Evolutionary conservation across 1,284 basidiomycete genomes (phyloP).

Genomic region (Cryptococcus maquisensis): DNA sequence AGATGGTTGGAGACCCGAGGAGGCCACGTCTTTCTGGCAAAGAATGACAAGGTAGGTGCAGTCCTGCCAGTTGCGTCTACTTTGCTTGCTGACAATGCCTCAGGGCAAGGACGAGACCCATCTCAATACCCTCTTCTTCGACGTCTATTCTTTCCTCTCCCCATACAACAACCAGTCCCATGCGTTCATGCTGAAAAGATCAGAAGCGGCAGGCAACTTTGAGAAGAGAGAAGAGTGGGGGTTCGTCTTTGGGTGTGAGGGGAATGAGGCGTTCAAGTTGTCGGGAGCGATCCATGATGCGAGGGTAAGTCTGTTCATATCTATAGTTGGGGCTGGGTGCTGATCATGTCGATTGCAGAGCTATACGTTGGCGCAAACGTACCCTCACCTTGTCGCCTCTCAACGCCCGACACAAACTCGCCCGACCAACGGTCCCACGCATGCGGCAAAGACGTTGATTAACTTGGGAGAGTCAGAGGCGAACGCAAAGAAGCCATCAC

Average conservation of each 20-base stretch:
- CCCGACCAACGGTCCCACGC: neutral
- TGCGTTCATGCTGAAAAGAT: slow-evolving; percentile 73
- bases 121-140: slow-evolving; percentile 62
- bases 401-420: slow-evolving; percentile 2
- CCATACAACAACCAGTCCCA: slow-evolving; percentile 66
- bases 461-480: neutral
- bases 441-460: slow-evolving; percentile 1
- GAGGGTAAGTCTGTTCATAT: slow-evolving; percentile 20
- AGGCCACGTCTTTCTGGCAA: slow-evolving; percentile 75
- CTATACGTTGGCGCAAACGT: slow-evolving; percentile 6
- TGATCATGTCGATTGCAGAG: slow-evolving; percentile 1
- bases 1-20: slow-evolving; percentile 78
- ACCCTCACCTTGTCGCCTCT: slow-evolving; percentile 5
- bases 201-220: slow-evolving; percentile 69
- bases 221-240: slow-evolving; percentile 79
- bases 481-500: slow-evolving; percentile 10
- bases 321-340: neutral
- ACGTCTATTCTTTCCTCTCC: slow-evolving; percentile 71
- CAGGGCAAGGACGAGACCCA: slow-evolving; percentile 72
- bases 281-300: slow-evolving; percentile 33
- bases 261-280: slow-evolving; percentile 43
- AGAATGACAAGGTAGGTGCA: slow-evolving; percentile 69
- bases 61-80: neutral
- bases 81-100: neutral
- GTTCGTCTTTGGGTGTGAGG: slow-evolving; percentile 70